Evolutionary conservation across 495 filamentous ascomycete genomes (phyloP).

Genomic region (Lophiostoma macrostomum): DNA sequence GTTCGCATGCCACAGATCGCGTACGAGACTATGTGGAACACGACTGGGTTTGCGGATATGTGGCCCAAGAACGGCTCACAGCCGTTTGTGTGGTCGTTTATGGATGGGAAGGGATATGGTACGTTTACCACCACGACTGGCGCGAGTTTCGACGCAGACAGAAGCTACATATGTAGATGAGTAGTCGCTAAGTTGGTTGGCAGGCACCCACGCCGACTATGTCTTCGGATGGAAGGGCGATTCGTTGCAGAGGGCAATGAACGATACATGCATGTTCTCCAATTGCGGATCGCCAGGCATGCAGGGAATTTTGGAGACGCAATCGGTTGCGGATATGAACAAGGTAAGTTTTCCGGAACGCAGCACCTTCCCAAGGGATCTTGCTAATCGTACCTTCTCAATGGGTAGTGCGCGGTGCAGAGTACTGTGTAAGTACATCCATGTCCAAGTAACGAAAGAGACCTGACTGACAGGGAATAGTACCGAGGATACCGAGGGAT

Average conservation of each 20-base stretch:
- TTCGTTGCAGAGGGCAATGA: constrained; percentile 21
- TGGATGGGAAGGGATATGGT: constrained; percentile 27
- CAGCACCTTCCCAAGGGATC: too few relatives aligned
- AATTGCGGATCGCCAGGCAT: constrained; percentile 19
- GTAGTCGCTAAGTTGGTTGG: too few relatives aligned
- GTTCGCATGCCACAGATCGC: constrained; percentile 29
- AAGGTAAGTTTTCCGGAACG: too few relatives aligned
- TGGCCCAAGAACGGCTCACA: constrained; percentile 25
- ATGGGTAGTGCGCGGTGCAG: constrained; percentile 25
- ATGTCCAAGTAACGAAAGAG: too few relatives aligned
- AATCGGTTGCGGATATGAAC: constrained; percentile 26
- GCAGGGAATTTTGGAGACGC: constrained; percentile 23
- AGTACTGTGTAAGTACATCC: too few relatives aligned
- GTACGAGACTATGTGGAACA: constrained; percentile 32
- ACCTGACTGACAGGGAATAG: too few relatives aligned
- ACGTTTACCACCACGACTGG: too few relatives aligned
- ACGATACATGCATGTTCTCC: constrained; percentile 28
- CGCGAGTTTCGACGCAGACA: too few relatives aligned
- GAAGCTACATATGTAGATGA: too few relatives aligned
- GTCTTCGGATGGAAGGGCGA: constrained; percentile 31
- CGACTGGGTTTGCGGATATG: constrained; percentile 27
- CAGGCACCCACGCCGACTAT: constrained; percentile 31
- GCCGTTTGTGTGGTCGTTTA: constrained; percentile 27
- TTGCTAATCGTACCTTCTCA: too few relatives aligned
- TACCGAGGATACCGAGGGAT: constrained; percentile 23